Base-by-base conservation (phyloP, 106 monocot genomes). In the Dendrobium huoshanense region DNA sequence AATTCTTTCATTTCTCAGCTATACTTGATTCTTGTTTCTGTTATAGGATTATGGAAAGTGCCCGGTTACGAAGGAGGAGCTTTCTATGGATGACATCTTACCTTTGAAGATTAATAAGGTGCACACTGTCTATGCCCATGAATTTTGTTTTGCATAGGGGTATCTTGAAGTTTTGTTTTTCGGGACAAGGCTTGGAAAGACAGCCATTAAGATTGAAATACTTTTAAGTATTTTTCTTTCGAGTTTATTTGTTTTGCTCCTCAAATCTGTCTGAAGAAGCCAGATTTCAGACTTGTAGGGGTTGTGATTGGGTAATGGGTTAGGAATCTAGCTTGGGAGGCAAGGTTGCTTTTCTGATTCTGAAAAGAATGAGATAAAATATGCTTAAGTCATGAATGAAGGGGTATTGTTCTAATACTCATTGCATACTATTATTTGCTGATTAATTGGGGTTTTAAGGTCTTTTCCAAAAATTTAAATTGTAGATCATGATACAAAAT, bases 41-140 rank as follows among this genome's bases (percentile, higher is more conserved):
- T 27, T 24, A 1, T 82, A 97, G 97, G 94, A 90, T 59, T 88
- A 89, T 79, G 97, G 97, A 75, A 94, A 89, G 73, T 97, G 97
- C 77, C 97, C 97, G 8, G 92, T 97, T 68, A 97, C 94, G 8
- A 92, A 91, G 79, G 97, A 97, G 84, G 89, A 92, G 61, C 92
- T 97, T 72, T 61, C 88, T 4, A 77, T 92, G 85, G 94, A 94
- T 49, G 97, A 97, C 41, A 87, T 97, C 31, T 74, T 97, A 33
- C 77, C 82, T 25, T 54, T 83, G 41, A 83, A 83, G 72, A 83
- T 72, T 18, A 83, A 83, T 33, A 83, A 83, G 82, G 82, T 78
- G 40, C 48, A 25, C 48, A 76, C 76, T 76, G 2, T 49, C 13
- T 22, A 19, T 43, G 42, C 74, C 19, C 41, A 19, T 74, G 41